Percentiles rank a stretch among this genome's conserved stretches.
phyloP scores from a whole-genome alignment of 2,329 filamentous ascomycete genomes.

The Calonectria hawksworthii region DNA sequence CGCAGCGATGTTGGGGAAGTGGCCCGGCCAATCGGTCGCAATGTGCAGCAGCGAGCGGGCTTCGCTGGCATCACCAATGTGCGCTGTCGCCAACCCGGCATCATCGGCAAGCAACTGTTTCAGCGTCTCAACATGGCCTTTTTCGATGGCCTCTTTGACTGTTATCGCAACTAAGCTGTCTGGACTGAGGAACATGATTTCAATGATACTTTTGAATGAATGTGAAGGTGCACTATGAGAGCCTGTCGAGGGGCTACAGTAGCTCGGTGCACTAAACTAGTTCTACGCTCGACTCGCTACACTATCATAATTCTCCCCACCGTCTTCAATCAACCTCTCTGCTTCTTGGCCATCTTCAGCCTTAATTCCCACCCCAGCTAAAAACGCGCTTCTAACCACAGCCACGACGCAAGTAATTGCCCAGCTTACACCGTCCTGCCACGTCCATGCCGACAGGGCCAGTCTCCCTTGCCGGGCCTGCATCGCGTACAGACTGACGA shows the following conservation, averaged over 20 bases:
- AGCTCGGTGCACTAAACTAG: not conserved
- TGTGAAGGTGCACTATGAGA: not conserved
- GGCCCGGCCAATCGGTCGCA: not conserved
- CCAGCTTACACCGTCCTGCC: not conserved
- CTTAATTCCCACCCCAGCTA: not conserved
- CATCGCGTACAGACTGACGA: not conserved
- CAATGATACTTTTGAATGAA: too few relatives aligned
- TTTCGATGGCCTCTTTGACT: not conserved
- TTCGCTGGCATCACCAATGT: not conserved
- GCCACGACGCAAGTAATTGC: not conserved
- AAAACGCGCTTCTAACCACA: not conserved
- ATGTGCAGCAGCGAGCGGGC: constrained; percentile 4
- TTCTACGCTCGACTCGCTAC: not conserved
- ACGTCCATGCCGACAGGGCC: not conserved
- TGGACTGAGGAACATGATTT: not conserved
- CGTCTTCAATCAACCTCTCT: not conserved
- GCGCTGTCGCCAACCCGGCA: not conserved
- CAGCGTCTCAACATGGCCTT: not conserved
- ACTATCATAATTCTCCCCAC: not conserved
- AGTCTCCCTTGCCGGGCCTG: not conserved
- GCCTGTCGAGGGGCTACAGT: not conserved
- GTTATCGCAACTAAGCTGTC: not conserved
- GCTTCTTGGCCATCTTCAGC: not conserved
- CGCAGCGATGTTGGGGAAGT: not conserved
- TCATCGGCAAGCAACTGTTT: not conserved